These are phyloP conservation scores for Eucalyptus victrix DNA, from an alignment of 345 rosid species.

Conservation along the genomic window DNA sequence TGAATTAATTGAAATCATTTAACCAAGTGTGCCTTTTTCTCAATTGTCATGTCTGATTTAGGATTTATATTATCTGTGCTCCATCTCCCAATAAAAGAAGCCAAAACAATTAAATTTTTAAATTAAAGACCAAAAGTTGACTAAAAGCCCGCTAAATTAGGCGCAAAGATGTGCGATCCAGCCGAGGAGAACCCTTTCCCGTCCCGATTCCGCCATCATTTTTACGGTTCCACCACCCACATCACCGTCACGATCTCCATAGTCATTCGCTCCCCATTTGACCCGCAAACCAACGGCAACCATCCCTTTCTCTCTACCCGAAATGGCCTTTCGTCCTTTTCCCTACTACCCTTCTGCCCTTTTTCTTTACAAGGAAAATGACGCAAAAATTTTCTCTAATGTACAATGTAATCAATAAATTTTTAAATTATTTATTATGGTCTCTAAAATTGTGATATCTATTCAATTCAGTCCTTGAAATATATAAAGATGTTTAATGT, in stretches of 20 bases:
- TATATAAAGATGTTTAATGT: too few relatives aligned
- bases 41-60: background rate
- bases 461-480: too few relatives aligned
- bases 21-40: background rate
- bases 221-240: background rate
- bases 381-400: too few relatives aligned
- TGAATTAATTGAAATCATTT: too few relatives aligned
- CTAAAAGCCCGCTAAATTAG: background rate
- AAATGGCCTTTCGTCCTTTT: background rate
- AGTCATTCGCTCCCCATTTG: background rate
- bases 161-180: background rate
- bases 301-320: background rate
- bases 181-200: background rate
- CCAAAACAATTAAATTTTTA: background rate
- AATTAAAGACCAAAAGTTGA: background rate
- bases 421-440: too few relatives aligned
- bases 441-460: too few relatives aligned
- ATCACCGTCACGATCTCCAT: background rate
- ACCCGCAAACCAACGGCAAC: background rate
- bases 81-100: background rate
- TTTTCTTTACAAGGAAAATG: too few relatives aligned
- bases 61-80: background rate
- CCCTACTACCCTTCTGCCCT: background rate
- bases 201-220: background rate
- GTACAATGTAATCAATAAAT: too few relatives aligned